These are phyloP conservation scores for Rhizodiscina lignyota DNA, from an alignment of 495 filamentous ascomycete species.

Conservation along the genomic window DNA sequence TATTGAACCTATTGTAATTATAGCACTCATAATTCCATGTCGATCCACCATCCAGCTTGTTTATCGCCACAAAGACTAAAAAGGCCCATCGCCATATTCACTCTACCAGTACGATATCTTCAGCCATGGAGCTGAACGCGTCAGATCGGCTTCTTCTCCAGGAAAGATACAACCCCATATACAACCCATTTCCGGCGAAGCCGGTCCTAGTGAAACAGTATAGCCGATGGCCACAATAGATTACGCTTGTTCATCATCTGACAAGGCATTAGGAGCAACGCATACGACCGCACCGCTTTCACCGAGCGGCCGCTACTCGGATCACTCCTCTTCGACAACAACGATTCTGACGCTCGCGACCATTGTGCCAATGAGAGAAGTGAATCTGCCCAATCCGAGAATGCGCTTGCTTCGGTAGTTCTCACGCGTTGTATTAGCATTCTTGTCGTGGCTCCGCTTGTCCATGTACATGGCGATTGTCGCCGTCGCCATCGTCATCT, in stretches of 20 bases:
- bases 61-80: too few relatives aligned
- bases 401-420: conserved; percentile 1
- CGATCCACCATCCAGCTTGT: too few relatives aligned
- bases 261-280: conserved; percentile 23
- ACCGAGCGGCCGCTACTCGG: conserved; percentile 54
- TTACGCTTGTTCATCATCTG: too few relatives aligned
- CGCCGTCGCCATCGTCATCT: conserved; percentile 73
- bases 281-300: conserved; percentile 32
- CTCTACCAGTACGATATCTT: too few relatives aligned
- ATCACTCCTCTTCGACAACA: conserved; percentile 78
- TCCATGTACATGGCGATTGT: conserved; percentile 85
- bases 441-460: conserved; percentile 87
- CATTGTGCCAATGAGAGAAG: conserved; percentile 67
- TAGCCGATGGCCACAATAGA: too few relatives aligned
- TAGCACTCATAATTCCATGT: too few relatives aligned
- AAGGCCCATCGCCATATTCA: too few relatives aligned
- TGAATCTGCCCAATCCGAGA: conserved; percentile 18
- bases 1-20: too few relatives aligned
- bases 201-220: conserved; percentile 24
- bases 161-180: conserved; percentile 20
- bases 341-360: conserved; percentile 70
- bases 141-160: too few relatives aligned
- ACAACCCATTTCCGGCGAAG: conserved; percentile 12
- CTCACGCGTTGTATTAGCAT: conserved; percentile 35
- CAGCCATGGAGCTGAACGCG: too few relatives aligned